Evolutionary conservation across 768 basidiomycete species (phyloP).

Genomic region (Psilocybe subaeruginosa): DNA sequence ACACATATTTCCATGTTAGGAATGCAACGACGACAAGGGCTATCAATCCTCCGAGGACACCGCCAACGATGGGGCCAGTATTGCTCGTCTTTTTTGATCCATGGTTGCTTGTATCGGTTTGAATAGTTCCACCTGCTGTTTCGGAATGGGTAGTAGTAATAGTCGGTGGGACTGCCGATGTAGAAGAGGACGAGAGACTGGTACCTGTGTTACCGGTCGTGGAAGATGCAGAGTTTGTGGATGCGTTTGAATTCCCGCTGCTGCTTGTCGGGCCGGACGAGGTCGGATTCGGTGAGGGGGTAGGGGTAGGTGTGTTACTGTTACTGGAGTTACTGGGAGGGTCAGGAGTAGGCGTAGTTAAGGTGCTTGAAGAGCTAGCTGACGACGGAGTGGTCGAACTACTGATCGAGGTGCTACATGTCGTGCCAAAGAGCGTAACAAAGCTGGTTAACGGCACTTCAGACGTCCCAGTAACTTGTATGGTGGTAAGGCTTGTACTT

Average conservation of each 20-base stretch:
- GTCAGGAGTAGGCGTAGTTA: constrained; percentile 12
- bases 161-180: constrained; percentile 10
- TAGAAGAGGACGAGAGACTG: constrained; percentile 1
- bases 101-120: constrained; percentile 1
- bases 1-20: constrained; percentile 30
- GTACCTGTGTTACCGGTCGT: constrained; percentile 8
- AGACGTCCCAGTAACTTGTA: constrained; percentile 21
- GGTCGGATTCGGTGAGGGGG: constrained; percentile 14
- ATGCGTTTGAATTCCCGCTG: not conserved
- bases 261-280: constrained; percentile 3
- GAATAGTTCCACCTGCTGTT: constrained; percentile 5
- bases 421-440: constrained; percentile 27
- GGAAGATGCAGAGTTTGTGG: not conserved
- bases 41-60: constrained; percentile 28
- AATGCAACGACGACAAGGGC: constrained; percentile 25
- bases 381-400: constrained; percentile 2
- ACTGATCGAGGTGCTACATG: constrained; percentile 20
- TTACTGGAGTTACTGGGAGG: too few species aligned
- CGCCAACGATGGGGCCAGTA: constrained; percentile 29
- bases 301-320: not conserved
- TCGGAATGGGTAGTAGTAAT: constrained; percentile 8
- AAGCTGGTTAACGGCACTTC: constrained; percentile 23
- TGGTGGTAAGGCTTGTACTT: constrained; percentile 16
- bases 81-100: constrained; percentile 18
- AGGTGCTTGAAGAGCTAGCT: constrained; percentile 6